Evolutionary conservation across 2,329 filamentous ascomycete genomes (phyloP), one percentile per base, ranked within the genome.

Genomic region (Exophiala dermatitidis): DNA sequence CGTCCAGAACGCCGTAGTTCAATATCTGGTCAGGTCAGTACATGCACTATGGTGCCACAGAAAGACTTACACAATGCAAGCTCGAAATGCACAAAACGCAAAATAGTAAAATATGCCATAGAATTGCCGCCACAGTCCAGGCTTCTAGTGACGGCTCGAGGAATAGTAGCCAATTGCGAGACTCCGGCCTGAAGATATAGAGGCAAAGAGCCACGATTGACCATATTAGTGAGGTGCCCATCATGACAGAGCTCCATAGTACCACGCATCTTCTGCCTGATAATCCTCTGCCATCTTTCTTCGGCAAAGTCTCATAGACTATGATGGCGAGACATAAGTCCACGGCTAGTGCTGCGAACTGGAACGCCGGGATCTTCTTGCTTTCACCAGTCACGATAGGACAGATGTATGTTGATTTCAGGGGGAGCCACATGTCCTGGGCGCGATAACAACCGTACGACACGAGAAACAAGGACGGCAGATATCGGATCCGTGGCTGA

Each of bases 321-420:
- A 60, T 50, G 33, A 73, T 65, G 10, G 74, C 53, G 43, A 77
- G 67, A 34, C 64, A 47, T 9, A 68, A 64, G 58, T 80, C 76
- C 19, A 77, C 54, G 5, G 70, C 31, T 1, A 69, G 58, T 28
- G 67, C 69, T 29, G 71, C 32, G 31, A 69, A 50, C 57, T 72
- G 71, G 46, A 75, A 57, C 2, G 62, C 56, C 4, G 68, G 71
- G 5, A 75, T 61, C 6, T 63, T 60, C 47, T 63, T 58, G 31
- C 63, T 62, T 36, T 70, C 66, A 12, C 64, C 59, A 31, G 69
- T 66, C 1, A 66, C 61, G 7, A 70, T 63, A 1, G 75, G 71
- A 60, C 77, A 80, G 26, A 79, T 75, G 53, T 75, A 75, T 2
- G 74, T 77, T 10, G 75, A 76, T 38, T 64, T 61, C 10, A 67